Evolutionary conservation across 345 rosid species (phyloP).

Genomic region (Gossypium australe): DNA sequence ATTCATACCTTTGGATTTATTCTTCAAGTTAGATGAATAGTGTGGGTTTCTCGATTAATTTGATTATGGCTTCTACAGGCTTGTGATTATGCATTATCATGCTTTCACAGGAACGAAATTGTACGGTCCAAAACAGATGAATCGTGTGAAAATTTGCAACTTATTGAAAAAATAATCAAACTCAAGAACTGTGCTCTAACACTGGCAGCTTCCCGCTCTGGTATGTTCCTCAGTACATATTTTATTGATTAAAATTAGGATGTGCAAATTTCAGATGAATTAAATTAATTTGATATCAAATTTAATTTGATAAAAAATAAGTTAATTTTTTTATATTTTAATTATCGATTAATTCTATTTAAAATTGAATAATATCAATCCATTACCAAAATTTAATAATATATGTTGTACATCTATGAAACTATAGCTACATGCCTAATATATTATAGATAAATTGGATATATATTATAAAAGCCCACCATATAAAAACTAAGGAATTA

Average conservation of each 20-base stretch:
- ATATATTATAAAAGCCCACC: no score
- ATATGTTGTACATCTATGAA: no score
- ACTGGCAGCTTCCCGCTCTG: slow-evolving; percentile 47
- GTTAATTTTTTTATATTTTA: no score
- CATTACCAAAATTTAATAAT: no score
- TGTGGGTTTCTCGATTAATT: background rate
- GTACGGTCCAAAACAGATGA: slow-evolving; percentile 21
- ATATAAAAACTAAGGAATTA: no score
- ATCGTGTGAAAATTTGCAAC: slow-evolving; percentile 13
- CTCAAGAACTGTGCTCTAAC: slow-evolving; percentile 44
- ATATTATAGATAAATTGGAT: no score
- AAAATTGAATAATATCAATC: no score
- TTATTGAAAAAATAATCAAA: slow-evolving; percentile 31
- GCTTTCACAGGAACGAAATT: slow-evolving; percentile 31
- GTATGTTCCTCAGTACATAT: slow-evolving; percentile 29
- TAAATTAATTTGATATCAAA: no score
- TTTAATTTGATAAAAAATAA: no score
- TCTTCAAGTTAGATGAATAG: background rate
- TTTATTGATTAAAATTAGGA: background rate
- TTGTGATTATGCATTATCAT: slow-evolving; percentile 47
- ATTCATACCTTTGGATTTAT: background rate
- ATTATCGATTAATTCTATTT: no score
- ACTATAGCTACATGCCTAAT: no score
- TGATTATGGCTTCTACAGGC: slow-evolving; percentile 36
- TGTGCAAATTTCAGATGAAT: no score